Conservation (phyloP, 805 yeast genomes). For the Middelhovenomyces tepae region DNA sequence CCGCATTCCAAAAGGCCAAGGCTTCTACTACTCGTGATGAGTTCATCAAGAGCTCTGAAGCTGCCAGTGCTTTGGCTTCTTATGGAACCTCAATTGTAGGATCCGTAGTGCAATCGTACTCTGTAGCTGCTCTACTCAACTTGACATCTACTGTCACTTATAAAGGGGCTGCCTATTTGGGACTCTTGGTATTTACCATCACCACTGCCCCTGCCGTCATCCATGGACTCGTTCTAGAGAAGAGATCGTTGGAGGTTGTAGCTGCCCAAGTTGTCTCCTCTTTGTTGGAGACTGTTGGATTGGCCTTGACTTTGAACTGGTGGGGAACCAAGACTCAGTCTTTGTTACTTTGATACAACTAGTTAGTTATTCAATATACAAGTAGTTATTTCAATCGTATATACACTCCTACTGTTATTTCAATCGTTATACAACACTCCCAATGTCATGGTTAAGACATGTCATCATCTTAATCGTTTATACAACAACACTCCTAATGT, state of each 20-base stretch:
- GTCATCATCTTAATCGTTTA: no score
- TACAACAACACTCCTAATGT: no score
- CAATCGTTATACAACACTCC: constrained; percentile 1
- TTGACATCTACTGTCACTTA: constrained; percentile 30
- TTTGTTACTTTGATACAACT: constrained; percentile 10
- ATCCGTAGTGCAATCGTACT: constrained; percentile 34
- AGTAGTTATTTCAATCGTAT: background rate
- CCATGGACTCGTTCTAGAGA: constrained; percentile 26
- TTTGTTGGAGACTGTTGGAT: constrained; percentile 34
- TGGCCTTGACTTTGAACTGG: constrained; percentile 32
- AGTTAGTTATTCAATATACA: background rate
- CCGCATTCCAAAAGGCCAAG: constrained; percentile 30
- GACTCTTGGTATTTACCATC: constrained; percentile 30
- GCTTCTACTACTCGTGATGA: constrained; percentile 27
- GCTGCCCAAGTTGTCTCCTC: constrained; percentile 25
- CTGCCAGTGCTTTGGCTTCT: constrained; percentile 28
- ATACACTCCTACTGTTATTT: background rate
- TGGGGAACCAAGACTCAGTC: constrained; percentile 23
- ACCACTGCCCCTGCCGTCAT: constrained; percentile 29
- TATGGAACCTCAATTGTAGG: constrained; percentile 27
- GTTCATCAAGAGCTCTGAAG: constrained; percentile 29
- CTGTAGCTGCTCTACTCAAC: constrained; percentile 31
- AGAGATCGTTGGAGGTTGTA: constrained; percentile 28
- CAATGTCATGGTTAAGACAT: no score
- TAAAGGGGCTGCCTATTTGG: constrained; percentile 33